phyloP scores from a whole-genome alignment of 345 rosid genomes.

The Dovyalis caffra region DNA sequence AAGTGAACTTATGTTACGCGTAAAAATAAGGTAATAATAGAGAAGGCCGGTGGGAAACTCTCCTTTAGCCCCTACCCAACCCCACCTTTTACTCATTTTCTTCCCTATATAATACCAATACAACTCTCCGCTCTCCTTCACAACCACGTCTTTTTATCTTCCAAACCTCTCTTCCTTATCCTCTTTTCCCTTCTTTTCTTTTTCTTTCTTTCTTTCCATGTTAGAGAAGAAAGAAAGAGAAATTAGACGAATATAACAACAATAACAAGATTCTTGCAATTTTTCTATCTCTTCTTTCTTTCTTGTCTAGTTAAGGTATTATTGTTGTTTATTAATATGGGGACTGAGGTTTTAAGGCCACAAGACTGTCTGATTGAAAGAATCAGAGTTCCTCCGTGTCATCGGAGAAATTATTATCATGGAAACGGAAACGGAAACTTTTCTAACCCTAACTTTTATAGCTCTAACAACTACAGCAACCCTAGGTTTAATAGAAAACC shows the following conservation, averaged over 20 bases:
- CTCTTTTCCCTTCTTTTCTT: neutral
- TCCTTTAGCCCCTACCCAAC: no score
- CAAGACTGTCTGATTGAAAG: slow-evolving; percentile 56
- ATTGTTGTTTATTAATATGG: slow-evolving; percentile 36
- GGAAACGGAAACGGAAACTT: slow-evolving; percentile 18
- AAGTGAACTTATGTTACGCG: no score
- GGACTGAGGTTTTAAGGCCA: slow-evolving; percentile 74
- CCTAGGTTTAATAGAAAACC: slow-evolving; percentile 42
- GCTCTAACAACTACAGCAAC: slow-evolving; percentile 6
- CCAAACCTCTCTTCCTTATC: neutral
- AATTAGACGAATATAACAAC: neutral
- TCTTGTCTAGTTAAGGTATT: neutral
- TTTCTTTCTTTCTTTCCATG: neutral
- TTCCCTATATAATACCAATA: neutral
- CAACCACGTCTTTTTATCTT: neutral
- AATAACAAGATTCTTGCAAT: neutral
- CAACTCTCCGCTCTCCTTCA: neutral
- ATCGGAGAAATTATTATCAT: slow-evolving; percentile 41
- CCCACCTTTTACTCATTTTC: neutral
- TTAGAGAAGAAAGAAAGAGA: neutral
- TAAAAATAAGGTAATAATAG: neutral
- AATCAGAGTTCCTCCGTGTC: slow-evolving; percentile 46
- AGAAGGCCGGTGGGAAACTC: neutral
- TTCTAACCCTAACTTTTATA: neutral
- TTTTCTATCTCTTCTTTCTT: neutral